These are phyloP conservation scores for Nicotiana benthamiana DNA, from an alignment of 257 asterid species.

Conservation along the genomic window DNA sequence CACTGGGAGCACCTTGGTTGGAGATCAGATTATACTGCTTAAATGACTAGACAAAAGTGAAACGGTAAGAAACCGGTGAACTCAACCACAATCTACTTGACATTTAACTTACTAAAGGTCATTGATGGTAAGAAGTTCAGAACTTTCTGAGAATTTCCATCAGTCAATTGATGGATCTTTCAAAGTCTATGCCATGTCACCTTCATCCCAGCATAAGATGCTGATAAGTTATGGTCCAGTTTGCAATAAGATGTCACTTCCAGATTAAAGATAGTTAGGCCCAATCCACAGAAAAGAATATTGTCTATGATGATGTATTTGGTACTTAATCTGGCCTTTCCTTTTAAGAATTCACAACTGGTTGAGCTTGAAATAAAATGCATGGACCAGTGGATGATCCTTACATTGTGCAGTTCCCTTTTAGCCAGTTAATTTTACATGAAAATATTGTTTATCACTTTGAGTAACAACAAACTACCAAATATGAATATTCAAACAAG, in stretches of 20 bases:
- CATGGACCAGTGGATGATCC: not conserved
- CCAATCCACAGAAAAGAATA: not conserved
- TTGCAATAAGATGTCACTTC: not conserved
- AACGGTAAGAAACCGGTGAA: not conserved
- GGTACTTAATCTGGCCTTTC: not conserved
- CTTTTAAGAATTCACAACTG: not conserved
- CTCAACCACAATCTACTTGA: not conserved
- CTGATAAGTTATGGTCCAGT: not conserved
- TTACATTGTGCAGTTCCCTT: not conserved
- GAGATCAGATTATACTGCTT: not conserved
- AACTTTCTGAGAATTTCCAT: too few relatives aligned
- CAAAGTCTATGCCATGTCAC: not conserved
- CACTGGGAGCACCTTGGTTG: not conserved
- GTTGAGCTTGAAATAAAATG: not conserved
- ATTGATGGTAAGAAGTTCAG: not conserved
- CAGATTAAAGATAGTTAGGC: not conserved
- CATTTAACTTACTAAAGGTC: not conserved
- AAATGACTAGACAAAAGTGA: not conserved
- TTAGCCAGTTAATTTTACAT: not conserved
- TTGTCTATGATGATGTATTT: not conserved
- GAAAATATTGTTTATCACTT: not conserved
- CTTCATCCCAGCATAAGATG: not conserved
- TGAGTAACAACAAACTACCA: not conserved
- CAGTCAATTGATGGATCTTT: not conserved
- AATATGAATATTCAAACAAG: not conserved